Percentiles rank a stretch among this genome's conserved stretches.
These are phyloP conservation scores for Trypanosoma brucei DNA, from an alignment of 208 protist genomes.

Conservation along the genomic window DNA sequence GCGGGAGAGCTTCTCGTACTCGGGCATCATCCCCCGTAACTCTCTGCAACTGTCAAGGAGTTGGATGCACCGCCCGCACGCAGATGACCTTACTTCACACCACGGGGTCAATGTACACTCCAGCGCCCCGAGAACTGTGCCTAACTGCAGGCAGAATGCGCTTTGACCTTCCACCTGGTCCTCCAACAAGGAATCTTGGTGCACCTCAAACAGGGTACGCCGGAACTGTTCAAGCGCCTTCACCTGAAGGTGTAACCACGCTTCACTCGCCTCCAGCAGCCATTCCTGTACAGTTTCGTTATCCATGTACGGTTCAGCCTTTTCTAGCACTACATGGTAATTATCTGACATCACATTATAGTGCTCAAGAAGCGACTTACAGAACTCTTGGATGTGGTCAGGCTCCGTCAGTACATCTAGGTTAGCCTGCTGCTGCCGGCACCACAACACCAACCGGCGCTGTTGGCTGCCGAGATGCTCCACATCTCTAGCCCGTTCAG, in stretches of 20 bases:
- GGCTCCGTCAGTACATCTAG: slow-evolving; percentile 83
- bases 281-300: slow-evolving; percentile 47
- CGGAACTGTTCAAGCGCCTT: slow-evolving; percentile 68
- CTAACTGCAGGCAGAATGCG: slow-evolving; percentile 39
- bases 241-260: slow-evolving; percentile 84
- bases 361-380: slow-evolving; percentile 67
- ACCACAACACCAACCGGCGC: slow-evolving; percentile 72
- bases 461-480: slow-evolving; percentile 47
- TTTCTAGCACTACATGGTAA: slow-evolving; percentile 58
- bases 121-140: slow-evolving; percentile 29
- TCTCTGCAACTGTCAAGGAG: slow-evolving; percentile 15
- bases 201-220: slow-evolving; percentile 78
- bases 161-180: slow-evolving; percentile 65
- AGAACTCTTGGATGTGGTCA: slow-evolving; percentile 86
- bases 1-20: slow-evolving; percentile 32
- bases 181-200: slow-evolving; percentile 61
- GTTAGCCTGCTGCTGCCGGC: slow-evolving; percentile 82
- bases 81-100: slow-evolving; percentile 5
- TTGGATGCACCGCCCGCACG: slow-evolving; percentile 14
- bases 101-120: not conserved
- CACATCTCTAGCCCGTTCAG: slow-evolving; percentile 35
- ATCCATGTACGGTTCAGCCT: slow-evolving; percentile 46
- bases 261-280: slow-evolving; percentile 72
- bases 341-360: slow-evolving; percentile 81
- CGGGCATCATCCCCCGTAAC: slow-evolving; percentile 10